phyloP scores from a whole-genome alignment of 441 rosid species.

The Rhodomyrtus psidioides region DNA sequence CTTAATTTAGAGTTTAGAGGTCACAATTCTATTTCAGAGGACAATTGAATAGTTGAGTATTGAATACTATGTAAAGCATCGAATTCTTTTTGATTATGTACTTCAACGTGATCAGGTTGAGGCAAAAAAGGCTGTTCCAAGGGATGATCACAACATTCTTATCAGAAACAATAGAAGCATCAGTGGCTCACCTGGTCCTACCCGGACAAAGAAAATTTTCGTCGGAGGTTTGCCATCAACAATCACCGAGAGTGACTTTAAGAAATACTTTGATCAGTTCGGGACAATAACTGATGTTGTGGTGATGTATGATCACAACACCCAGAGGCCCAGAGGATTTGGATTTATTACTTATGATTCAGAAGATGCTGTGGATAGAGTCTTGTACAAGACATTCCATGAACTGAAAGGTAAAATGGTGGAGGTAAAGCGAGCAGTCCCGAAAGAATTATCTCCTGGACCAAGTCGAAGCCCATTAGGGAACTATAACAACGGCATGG shows the following conservation, averaged over 20 bases:
- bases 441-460: slow-evolving; percentile 54
- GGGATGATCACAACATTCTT: slow-evolving; percentile 51
- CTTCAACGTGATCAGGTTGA: slow-evolving; percentile 44
- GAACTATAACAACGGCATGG: slow-evolving; percentile 34
- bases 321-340: slow-evolving; percentile 71
- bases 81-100: background rate
- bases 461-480: slow-evolving; percentile 44
- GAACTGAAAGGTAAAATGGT: slow-evolving; percentile 78
- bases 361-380: slow-evolving; percentile 63
- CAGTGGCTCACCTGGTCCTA: slow-evolving; percentile 48
- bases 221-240: slow-evolving; percentile 70
- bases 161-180: slow-evolving; percentile 34
- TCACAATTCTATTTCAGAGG: background rate
- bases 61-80: background rate
- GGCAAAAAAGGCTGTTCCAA: slow-evolving; percentile 75
- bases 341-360: slow-evolving; percentile 70
- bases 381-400: slow-evolving; percentile 53
- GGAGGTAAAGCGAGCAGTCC: slow-evolving; percentile 72
- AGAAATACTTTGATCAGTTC: slow-evolving; percentile 54
- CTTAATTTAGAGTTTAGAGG: background rate
- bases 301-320: slow-evolving; percentile 73
- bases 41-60: background rate
- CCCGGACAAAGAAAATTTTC: slow-evolving; percentile 46
- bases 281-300: slow-evolving; percentile 64
- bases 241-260: slow-evolving; percentile 51